phyloP scores from a whole-genome alignment of 2,329 filamentous ascomycete genomes.

The Fusarium dimerum region DNA sequence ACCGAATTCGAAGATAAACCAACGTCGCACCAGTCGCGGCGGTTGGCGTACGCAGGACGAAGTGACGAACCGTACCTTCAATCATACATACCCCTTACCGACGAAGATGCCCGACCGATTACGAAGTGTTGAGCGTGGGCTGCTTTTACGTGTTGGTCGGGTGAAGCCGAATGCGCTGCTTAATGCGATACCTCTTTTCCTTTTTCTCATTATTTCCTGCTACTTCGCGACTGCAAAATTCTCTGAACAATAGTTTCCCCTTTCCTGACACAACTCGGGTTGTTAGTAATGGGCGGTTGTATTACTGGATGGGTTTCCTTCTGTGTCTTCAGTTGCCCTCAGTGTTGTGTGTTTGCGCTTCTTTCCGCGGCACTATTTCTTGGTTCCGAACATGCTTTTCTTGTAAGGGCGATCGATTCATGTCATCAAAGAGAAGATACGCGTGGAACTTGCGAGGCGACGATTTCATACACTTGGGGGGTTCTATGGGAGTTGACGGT shows the following conservation, averaged over 20 bases:
- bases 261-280: conserved; percentile 30
- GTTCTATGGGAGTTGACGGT: conserved; percentile 32
- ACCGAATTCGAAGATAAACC: conserved; percentile 31
- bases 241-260: conserved; percentile 38
- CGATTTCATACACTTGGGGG: conserved; percentile 22
- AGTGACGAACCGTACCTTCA: conserved; percentile 40
- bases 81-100: conserved; percentile 32
- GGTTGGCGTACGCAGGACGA: conserved; percentile 42
- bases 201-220: conserved; percentile 22
- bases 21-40: conserved; percentile 35
- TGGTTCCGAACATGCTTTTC: conserved; percentile 17
- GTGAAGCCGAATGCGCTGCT: conserved; percentile 28
- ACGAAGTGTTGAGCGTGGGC: conserved; percentile 23
- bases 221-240: conserved; percentile 33
- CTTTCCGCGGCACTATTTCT: conserved; percentile 16
- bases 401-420: conserved; percentile 12
- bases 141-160: conserved; percentile 26
- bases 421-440: conserved; percentile 17
- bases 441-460: conserved; percentile 22
- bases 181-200: conserved; percentile 39
- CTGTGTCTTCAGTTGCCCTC: conserved; percentile 31
- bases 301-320: conserved; percentile 37
- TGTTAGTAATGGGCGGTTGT: conserved; percentile 38
- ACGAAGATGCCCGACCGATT: conserved; percentile 27
- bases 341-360: conserved; percentile 23